These are phyloP conservation scores for Bidens hawaiensis DNA, from an alignment of 140 eudicot species.

Conservation along the genomic window DNA sequence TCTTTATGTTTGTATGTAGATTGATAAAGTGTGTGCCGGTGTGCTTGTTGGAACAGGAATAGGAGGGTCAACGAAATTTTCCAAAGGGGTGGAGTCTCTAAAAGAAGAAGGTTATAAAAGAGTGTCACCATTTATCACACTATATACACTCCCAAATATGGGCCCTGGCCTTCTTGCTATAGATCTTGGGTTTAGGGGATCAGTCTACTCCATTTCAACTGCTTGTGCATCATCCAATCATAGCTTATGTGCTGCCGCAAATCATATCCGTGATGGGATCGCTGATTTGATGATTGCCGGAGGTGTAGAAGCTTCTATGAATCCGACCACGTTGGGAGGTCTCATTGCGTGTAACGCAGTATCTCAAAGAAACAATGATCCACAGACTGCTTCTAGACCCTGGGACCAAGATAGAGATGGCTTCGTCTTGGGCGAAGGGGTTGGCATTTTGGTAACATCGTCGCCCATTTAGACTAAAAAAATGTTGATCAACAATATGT, in stretches of 20 bases:
- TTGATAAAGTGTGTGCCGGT: background rate
- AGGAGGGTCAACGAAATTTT: background rate
- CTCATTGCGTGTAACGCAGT: background rate
- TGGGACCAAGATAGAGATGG: conserved; percentile 18
- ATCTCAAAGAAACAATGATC: conserved; percentile 11
- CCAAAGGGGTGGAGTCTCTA: background rate
- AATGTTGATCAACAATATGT: background rate
- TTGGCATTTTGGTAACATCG: conserved; percentile 5
- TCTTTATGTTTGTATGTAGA: background rate
- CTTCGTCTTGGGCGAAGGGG: conserved; percentile 13
- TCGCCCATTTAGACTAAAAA: background rate
- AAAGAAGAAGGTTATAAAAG: background rate
- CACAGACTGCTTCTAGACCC: conserved; percentile 8
- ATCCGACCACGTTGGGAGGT: background rate
- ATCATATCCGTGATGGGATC: background rate
- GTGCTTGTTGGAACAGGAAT: background rate
- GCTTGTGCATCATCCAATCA: conserved; percentile 15
- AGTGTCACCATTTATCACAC: background rate
- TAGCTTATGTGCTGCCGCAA: background rate
- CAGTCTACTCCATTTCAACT: conserved; percentile 1
- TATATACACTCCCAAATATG: background rate
- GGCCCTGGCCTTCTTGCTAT: background rate
- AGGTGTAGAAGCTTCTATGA: background rate
- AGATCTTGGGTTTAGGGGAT: conserved; percentile 3
- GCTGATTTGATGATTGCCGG: conserved; percentile 10